A percentile compares a stretch with the other conserved stretches of the same genome.
Conservation (phyloP, 2,329 filamentous ascomycete genomes). For the Colletotrichum tanaceti region DNA sequence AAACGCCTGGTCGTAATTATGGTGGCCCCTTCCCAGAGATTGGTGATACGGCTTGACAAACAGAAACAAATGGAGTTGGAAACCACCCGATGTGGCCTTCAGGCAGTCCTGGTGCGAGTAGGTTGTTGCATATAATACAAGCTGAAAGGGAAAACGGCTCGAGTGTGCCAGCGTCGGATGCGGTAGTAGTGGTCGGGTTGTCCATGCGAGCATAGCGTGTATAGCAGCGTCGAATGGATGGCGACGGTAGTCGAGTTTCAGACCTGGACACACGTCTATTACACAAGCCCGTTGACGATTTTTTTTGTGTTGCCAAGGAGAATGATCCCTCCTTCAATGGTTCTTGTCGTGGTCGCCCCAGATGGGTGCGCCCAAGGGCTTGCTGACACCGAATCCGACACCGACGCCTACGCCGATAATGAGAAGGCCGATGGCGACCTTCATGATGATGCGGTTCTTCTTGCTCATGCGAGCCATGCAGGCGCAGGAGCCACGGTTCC, state of each 20-base stretch:
- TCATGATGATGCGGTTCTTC: constrained; percentile 65
- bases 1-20: constrained; percentile 39
- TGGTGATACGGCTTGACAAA: constrained; percentile 23
- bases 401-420: constrained; percentile 66
- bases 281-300: not conserved
- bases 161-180: constrained; percentile 21
- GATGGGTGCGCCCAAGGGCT: constrained; percentile 68
- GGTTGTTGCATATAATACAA: constrained; percentile 38
- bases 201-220: constrained; percentile 13
- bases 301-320: not conserved
- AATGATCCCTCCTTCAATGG: not conserved
- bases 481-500: constrained; percentile 60
- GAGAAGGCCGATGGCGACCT: constrained; percentile 64
- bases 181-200: not conserved
- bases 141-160: constrained; percentile 32
- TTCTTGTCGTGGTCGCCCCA: constrained; percentile 54
- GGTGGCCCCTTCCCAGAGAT: constrained; percentile 26
- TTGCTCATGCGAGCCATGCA: constrained; percentile 65
- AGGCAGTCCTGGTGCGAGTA: constrained; percentile 9
- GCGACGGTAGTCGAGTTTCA: too few relatives aligned
- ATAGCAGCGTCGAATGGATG: too few relatives aligned
- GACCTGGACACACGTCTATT: too few relatives aligned
- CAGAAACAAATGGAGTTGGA: constrained; percentile 2
- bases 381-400: constrained; percentile 71
- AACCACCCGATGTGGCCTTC: constrained; percentile 21